Evolutionary conservation across 495 filamentous ascomycete genomes (phyloP).

Genomic region (Aspergillus diversus): DNA sequence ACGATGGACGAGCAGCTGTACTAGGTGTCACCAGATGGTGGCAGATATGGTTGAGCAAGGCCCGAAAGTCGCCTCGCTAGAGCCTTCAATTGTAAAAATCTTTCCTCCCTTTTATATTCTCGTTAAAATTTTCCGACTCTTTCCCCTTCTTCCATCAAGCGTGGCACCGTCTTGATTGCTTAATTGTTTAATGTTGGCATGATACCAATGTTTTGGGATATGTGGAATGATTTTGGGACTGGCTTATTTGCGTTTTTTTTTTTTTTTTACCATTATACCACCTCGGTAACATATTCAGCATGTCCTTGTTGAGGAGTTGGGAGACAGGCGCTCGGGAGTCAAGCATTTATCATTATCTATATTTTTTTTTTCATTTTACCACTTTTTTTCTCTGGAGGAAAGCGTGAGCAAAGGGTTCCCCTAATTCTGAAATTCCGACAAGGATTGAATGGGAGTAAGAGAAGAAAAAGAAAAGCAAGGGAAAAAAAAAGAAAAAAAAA

Average conservation of each 20-base stretch:
- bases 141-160: conserved; percentile 10
- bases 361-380: conserved; percentile 6
- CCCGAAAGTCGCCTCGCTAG: conserved; percentile 31
- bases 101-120: not conserved
- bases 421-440: not conserved
- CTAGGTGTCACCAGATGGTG: conserved; percentile 64
- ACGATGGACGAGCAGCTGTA: conserved; percentile 64
- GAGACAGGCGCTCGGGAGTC: conserved; percentile 5
- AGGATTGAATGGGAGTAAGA: not conserved
- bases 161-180: conserved; percentile 22
- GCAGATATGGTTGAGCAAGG: conserved; percentile 59
- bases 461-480: not conserved
- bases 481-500: not conserved
- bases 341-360: not conserved
- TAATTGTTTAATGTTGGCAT: conserved; percentile 30
- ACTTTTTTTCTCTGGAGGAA: not conserved
- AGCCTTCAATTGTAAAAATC: too few species aligned
- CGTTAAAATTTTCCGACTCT: not conserved
- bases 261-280: conserved; percentile 3
- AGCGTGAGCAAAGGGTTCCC: not conserved
- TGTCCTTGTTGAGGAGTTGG: conserved; percentile 1
- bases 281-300: conserved; percentile 3
- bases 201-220: conserved; percentile 36
- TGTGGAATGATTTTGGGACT: conserved; percentile 29
- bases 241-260: conserved; percentile 17